Evolutionary conservation across 1,139 yeast genomes (phyloP), one percentile per base, ranked within the genome.

Genomic region (Scheffersomyces cryptocercus): DNA sequence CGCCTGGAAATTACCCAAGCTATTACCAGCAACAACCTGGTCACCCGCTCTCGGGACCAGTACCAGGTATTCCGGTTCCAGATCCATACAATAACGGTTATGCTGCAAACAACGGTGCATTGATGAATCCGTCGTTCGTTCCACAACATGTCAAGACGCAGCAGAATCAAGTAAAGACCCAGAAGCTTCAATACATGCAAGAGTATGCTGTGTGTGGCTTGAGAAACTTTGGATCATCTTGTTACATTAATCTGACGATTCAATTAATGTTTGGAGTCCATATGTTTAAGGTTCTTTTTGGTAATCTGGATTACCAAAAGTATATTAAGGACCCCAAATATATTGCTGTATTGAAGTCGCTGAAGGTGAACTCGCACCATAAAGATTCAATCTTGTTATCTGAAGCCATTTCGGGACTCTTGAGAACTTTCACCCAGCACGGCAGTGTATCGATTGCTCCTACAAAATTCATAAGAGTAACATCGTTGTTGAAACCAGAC

Each of bases 231-330:
- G 90, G 90, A 0, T 82, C 85, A 20, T 82, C 89, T 0, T 85
- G 93, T 52, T 85, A 85, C 58, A 81, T 85, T 57, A 85, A 85
- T 58, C 79, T 85, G 56, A 81, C 84, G 48, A 61, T 85, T 15
- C 95, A 86, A 57, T 71, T 87, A 47, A 55, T 86, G 7, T 80
- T 84, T 54, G 86, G 84, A 0, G 65, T 85, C 0, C 58, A 59
- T 10, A 55, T 56, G 15, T 76, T 82, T 48, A 67, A 77, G 42
- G 55, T 61, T 5, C 53, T 58, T 15, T 75, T 81, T 48, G 65
- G 75, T 35, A 65, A 70, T 28, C 69, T 69, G 55, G 65, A 62
- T 34, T 79, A 70, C 55, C 74, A 71, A 39, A 61, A 65, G 20
- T 76, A 68, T 45, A 61, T 73, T 30, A 68, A 67, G 43, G 63